Evolutionary conservation across 1,284 basidiomycete genomes (phyloP).

Genomic region (Cyathus olla): DNA sequence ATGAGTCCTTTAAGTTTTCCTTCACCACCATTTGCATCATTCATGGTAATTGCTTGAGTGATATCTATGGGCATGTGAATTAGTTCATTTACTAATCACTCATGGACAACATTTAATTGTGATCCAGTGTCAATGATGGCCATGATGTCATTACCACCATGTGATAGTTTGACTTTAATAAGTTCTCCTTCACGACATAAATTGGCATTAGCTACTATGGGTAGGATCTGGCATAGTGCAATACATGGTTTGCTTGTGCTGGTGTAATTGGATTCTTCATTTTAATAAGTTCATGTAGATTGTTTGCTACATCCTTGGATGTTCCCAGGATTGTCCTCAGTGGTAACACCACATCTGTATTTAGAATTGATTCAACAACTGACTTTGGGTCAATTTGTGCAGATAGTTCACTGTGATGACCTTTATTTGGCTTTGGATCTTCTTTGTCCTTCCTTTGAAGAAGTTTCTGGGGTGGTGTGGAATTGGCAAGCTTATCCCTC

Average conservation of each 20-base stretch:
- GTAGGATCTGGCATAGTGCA: constrained; percentile 1
- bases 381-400: too few relatives aligned
- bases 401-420: not conserved
- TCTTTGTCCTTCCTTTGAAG: too few relatives aligned
- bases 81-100: constrained; percentile 8
- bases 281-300: not conserved
- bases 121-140: constrained; percentile 34
- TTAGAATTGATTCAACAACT: too few relatives aligned
- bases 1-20: constrained; percentile 19
- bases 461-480: not conserved
- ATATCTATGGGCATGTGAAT: constrained; percentile 19
- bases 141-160: constrained; percentile 9
- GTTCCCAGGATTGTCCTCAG: not conserved
- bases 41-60: constrained; percentile 13
- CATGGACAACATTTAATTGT: constrained; percentile 25
- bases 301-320: not conserved
- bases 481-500: not conserved
- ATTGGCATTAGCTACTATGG: not conserved
- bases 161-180: constrained; percentile 6
- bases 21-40: constrained; percentile 30
- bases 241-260: not conserved
- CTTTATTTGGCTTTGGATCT: too few relatives aligned
- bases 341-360: not conserved
- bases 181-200: not conserved
- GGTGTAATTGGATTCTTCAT: too few relatives aligned